phyloP scores from a whole-genome alignment of 768 basidiomycete genomes.

The Tylopilus cervinicoccineus region DNA sequence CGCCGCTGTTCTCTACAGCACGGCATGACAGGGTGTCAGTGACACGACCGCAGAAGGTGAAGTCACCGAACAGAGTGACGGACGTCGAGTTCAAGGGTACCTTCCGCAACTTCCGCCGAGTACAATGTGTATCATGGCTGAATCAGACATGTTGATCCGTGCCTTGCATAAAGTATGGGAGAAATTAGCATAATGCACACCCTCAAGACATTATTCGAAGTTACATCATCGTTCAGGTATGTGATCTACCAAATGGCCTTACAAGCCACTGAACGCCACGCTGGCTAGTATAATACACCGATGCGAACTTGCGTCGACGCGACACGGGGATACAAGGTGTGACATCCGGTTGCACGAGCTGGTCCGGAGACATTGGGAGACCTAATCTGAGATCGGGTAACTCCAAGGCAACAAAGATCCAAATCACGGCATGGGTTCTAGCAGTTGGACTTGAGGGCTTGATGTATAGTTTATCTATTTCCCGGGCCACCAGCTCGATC shows the following conservation, averaged over 20 bases:
- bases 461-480: too few relatives aligned
- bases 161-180: conserved; percentile 44
- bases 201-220: conserved; percentile 43
- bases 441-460: too few relatives aligned
- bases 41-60: conserved; percentile 53
- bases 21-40: conserved; percentile 44
- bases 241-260: not conserved
- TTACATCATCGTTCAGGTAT: conserved; percentile 50
- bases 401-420: too few relatives aligned
- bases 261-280: not conserved
- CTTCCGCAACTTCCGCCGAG: too few relatives aligned
- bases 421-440: too few relatives aligned
- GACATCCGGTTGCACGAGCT: too few relatives aligned
- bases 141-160: conserved; percentile 45
- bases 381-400: too few relatives aligned
- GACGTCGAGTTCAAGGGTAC: conserved; percentile 51
- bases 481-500: too few relatives aligned
- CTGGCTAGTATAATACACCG: conserved; percentile 4
- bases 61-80: conserved; percentile 38
- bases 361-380: too few relatives aligned
- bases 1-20: conserved; percentile 40
- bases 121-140: too few relatives aligned
- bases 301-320: conserved; percentile 10
- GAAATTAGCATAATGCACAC: conserved; percentile 34
- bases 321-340: not conserved